Percentiles rank a stretch among this genome's conserved stretches.
Conservation (phyloP, 1,284 basidiomycete genomes). For the Bondarzewia mesenterica region DNA sequence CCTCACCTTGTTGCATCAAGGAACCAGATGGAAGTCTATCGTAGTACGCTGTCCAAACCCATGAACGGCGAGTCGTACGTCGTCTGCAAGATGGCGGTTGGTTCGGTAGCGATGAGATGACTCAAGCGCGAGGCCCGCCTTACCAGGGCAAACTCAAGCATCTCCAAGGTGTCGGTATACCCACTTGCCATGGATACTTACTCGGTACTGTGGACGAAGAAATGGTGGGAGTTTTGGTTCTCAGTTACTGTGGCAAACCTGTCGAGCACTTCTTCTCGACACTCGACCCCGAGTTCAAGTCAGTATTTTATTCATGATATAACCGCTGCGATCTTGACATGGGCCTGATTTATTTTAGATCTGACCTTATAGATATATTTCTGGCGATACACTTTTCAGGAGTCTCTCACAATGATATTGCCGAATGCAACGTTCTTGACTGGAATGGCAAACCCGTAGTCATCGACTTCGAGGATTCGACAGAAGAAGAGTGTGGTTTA, state of each 20-base stretch:
- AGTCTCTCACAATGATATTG: neutral
- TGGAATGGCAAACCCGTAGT: neutral
- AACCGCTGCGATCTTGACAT: neutral
- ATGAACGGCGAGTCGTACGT: neutral
- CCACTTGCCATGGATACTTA: neutral
- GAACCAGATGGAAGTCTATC: neutral
- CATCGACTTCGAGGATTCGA: neutral
- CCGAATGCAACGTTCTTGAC: neutral
- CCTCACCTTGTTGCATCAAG: too few species aligned
- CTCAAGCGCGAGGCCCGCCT: neutral
- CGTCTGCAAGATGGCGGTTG: neutral
- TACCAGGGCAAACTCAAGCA: neutral
- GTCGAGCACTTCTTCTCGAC: neutral
- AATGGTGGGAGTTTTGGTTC: neutral
- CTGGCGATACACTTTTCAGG: neutral
- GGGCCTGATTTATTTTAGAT: neutral
- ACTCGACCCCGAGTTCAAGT: neutral
- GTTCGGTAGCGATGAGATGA: neutral
- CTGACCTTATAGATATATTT: neutral
- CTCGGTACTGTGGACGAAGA: neutral
- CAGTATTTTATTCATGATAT: neutral
- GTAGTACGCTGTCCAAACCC: neutral
- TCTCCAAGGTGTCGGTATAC: neutral
- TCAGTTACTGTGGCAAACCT: neutral
- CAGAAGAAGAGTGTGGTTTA: neutral